Conservation (phyloP, 768 basidiomycete species). For the Boletus huronensis region DNA sequence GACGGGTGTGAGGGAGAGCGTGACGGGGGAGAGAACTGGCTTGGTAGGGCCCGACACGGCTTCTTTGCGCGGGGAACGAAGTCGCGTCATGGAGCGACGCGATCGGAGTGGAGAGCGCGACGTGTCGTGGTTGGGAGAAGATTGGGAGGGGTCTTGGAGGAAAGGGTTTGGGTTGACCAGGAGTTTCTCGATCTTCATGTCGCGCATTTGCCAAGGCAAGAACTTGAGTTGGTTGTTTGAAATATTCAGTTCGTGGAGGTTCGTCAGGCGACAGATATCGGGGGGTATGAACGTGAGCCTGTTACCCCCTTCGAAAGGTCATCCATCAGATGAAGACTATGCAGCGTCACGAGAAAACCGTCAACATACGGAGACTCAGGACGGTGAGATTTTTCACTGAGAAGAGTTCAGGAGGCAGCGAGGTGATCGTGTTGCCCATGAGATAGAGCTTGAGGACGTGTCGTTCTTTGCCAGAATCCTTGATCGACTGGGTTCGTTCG, state of each 20-base stretch:
- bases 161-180: slow-evolving; percentile 61
- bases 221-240: slow-evolving; percentile 55
- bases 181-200: slow-evolving; percentile 50
- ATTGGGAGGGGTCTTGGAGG: slow-evolving; percentile 32
- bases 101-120: neutral
- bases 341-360: neutral
- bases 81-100: slow-evolving; percentile 15
- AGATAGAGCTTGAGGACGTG: slow-evolving; percentile 58
- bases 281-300: slow-evolving; percentile 54
- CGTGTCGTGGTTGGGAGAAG: neutral
- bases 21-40: slow-evolving; percentile 20
- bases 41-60: neutral
- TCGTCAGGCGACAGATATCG: slow-evolving; percentile 51
- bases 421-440: slow-evolving; percentile 48
- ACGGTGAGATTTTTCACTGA: slow-evolving; percentile 54
- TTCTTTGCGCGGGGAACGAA: slow-evolving; percentile 9
- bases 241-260: slow-evolving; percentile 59
- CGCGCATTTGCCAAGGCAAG: slow-evolving; percentile 63
- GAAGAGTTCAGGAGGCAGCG: slow-evolving; percentile 58
- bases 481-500: slow-evolving; percentile 26
- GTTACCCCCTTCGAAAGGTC: slow-evolving; percentile 48
- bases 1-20: slow-evolving; percentile 17
- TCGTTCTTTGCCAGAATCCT: slow-evolving; percentile 38
- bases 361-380: slow-evolving; percentile 57
- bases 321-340: neutral